Conservation (phyloP, 129 eudicot species). For the Flaveria sonorensis region DNA sequence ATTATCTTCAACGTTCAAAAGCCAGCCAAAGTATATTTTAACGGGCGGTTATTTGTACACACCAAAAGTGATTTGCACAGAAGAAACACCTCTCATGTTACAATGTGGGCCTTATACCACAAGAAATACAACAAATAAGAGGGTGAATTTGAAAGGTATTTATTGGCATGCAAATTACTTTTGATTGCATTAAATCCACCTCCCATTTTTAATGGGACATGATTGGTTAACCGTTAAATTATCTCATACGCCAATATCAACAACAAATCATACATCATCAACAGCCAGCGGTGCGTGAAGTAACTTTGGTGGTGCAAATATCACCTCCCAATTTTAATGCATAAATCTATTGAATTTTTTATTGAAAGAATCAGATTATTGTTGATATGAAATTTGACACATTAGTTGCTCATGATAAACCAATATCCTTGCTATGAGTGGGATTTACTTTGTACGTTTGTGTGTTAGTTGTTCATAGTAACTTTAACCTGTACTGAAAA, state of each 20-base stretch:
- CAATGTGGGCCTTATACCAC: neutral
- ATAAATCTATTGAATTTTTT: neutral
- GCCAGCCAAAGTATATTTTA: neutral
- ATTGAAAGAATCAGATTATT: neutral
- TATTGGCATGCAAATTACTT: neutral
- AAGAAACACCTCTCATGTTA: neutral
- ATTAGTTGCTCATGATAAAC: neutral
- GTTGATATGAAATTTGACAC: constrained; percentile 1
- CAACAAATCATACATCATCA: neutral
- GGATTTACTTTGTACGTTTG: no score
- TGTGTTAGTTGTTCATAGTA: no score
- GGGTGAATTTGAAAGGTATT: neutral
- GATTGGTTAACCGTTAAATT: neutral
- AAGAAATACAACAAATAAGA: neutral
- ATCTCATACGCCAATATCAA: neutral
- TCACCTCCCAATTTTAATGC: neutral
- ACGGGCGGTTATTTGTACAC: neutral
- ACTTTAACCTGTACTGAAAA: neutral
- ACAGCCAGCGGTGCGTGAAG: neutral
- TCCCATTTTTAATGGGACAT: neutral
- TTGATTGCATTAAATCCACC: neutral
- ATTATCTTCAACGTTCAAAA: neutral
- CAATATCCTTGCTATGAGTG: no score
- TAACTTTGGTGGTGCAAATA: neutral
- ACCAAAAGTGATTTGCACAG: neutral